Base-by-base conservation (phyloP, 164 flowering plant species). In the Cinnamomum micranthum region DNA sequence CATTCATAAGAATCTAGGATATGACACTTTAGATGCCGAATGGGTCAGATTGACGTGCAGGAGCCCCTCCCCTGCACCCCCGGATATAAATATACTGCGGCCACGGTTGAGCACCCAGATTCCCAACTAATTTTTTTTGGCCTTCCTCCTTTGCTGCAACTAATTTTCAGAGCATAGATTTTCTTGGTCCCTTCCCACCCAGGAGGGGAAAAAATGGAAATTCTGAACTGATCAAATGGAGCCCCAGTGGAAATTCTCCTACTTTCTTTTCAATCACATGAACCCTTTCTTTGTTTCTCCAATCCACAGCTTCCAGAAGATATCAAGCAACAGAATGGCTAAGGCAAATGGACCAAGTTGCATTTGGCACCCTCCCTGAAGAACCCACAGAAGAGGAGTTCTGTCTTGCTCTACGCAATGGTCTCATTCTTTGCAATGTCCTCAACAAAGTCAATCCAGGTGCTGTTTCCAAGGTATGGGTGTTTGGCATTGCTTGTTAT, bases 381-480 rank as follows among this genome's bases (percentile, higher is more conserved):
- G 83, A 90, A 31, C 94, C 96, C 2, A 83, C 93, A 7, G 98
- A 94, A 64, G 94, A 92, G 69, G 89, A 90, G 33, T 94, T 94
- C 85, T 78, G 89, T 70, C 84, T 86, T 52, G 86, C 88, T 1
- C 88, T 94, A 51, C 91, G 98, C 79, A 94, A 88, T 73, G 98
- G 98, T 14, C 90, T 92, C 75, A 89, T 92, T 69, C 87, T 94
- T 23, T 94, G 98, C 93, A 94, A 94, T 71, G 90, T 89, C 74
- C 92, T 94, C 83, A 94, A 94, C 88, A 91, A 86, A 81, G 91
- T 92, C 85, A 87, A 87, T 75, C 97, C 97, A 3, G 94, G 98
- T 0, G 90, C 98, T 20, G 91, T 94, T 50, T 85, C 71, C 69
- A 94, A 94, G 92, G 98, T 92, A 65, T 31, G 47, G 15, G 19